Base-by-base conservation (phyloP, 1,284 basidiomycete genomes). In the Sanghuangporus sanghuang region DNA sequence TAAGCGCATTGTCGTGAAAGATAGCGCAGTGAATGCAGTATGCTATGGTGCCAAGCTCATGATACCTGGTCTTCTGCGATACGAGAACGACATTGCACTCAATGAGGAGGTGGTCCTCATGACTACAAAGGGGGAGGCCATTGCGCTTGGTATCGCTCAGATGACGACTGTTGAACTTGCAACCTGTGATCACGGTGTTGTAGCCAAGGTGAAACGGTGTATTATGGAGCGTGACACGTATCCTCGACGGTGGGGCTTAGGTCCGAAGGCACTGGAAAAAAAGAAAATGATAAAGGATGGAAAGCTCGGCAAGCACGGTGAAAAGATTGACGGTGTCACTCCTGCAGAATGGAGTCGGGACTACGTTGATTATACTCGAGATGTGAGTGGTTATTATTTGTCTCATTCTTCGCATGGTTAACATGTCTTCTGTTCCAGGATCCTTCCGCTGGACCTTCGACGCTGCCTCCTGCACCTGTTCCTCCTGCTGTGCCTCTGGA, bases 191-290 rank as follows among this genome's bases (percentile, higher is more conserved):
- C 97, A 99, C 74, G 97, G 97, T 64, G 95, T 99, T 63, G 97
- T 99, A 46, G 97, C 97, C 53, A 98, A 98, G 80, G 95, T 99
- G 72, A 99, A 99, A 82, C 84, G 97, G 63, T 98, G 96, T 77
- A 99, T 99, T 75, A 99, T 99, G 97, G 94, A 98, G 79, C 90
- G 96, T 58, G 96, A 99, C 77, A 94, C 95, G 18, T 99, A 99
- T 77, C 97, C 97, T 46, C 87, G 97, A 66, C 88, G 96, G 70
- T 99, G 97, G 97, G 97, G 97, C 67, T 85, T 99, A 62, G 97
- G 97, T 21, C 97, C 96, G 44, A 87, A 95, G 75, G 97, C 97
- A 4, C 80, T 95, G 68, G 93, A 98, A 77, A 99, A 99, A 85
- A 99, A 99, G 83, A 98, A 98, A 76, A 83, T 96, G 85, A 86